Conservation (phyloP, 2,329 filamentous ascomycete genomes). For the Huntiella abstrusa region DNA sequence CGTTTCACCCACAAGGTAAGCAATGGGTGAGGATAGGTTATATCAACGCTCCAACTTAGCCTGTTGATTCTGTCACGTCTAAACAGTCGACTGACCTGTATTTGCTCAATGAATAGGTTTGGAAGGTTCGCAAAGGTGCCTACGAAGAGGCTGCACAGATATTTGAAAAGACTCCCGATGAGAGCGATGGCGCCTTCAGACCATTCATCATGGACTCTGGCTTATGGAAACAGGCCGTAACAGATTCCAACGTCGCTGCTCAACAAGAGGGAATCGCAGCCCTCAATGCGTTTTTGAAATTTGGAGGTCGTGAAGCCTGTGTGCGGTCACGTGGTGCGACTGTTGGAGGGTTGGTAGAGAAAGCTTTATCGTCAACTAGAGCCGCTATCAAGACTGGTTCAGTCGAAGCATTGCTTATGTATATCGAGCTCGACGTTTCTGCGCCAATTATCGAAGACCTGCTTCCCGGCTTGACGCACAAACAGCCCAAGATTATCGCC, state of each 20-base stretch:
- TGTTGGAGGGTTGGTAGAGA: conserved; percentile 68
- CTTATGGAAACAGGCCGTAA: conserved; percentile 81
- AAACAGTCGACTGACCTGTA: not conserved
- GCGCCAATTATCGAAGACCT: conserved; percentile 81
- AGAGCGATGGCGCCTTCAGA: conserved; percentile 67
- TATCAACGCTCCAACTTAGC: not conserved
- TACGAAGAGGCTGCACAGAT: conserved; percentile 85
- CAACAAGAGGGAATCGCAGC: conserved; percentile 83
- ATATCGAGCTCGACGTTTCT: conserved; percentile 75
- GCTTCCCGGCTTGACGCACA: conserved; percentile 63
- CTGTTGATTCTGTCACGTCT: not conserved
- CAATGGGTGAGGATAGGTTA: not conserved
- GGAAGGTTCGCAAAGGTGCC: conserved; percentile 90
- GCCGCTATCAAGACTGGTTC: conserved; percentile 76
- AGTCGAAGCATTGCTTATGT: conserved; percentile 69
- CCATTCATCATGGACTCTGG: conserved; percentile 72
- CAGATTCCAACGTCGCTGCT: conserved; percentile 89
- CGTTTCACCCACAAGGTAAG: conserved; percentile 65
- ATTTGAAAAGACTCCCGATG: conserved; percentile 70
- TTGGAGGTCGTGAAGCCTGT: conserved; percentile 62
- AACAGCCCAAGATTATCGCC: conserved; percentile 73
- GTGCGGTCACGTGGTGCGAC: conserved; percentile 59
- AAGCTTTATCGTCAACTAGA: conserved; percentile 72
- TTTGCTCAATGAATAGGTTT: conserved; percentile 35
- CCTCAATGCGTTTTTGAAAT: conserved; percentile 83